Percentiles rank a stretch among this genome's conserved stretches.
Evolutionary conservation across 1,139 yeast genomes (phyloP).

Genomic region (Debaryomyces udenii): DNA sequence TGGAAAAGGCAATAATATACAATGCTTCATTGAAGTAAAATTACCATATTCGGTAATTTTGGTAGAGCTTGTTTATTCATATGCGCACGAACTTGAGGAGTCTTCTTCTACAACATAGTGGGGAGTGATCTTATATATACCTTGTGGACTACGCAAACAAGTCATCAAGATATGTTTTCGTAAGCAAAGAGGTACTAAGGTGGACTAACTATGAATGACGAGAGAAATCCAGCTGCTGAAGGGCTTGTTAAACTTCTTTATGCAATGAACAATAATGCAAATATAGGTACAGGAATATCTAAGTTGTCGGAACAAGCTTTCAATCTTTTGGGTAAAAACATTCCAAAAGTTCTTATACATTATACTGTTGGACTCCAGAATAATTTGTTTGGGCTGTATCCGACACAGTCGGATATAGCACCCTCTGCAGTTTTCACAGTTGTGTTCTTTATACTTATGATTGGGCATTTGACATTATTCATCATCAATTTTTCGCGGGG

Average conservation of each 20-base stretch:
- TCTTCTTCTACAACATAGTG: no score
- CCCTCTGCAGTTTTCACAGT: constrained; percentile 38
- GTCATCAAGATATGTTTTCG: no score
- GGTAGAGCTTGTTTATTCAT: not conserved
- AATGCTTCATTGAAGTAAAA: not conserved
- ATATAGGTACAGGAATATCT: constrained; percentile 28
- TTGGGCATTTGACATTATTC: constrained; percentile 33
- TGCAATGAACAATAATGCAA: constrained; percentile 20
- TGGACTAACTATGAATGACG: constrained; percentile 7
- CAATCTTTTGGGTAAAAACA: constrained; percentile 25
- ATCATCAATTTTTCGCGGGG: constrained; percentile 35
- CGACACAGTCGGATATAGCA: constrained; percentile 29
- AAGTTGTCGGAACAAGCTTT: constrained; percentile 22
- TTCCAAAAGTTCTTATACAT: constrained; percentile 26
- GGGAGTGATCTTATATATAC: no score
- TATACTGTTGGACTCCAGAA: constrained; percentile 25
- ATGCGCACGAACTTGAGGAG: not conserved
- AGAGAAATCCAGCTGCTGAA: constrained; percentile 22
- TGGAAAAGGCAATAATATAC: no score
- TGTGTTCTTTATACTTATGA: constrained; percentile 28
- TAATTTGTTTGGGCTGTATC: constrained; percentile 42
- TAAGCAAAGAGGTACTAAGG: no score
- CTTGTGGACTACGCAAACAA: no score
- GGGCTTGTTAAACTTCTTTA: constrained; percentile 23
- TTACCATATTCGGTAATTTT: not conserved